Evolutionary conservation across 768 basidiomycete genomes (phyloP).

Genomic region (Panaeolus papilionaceus): DNA sequence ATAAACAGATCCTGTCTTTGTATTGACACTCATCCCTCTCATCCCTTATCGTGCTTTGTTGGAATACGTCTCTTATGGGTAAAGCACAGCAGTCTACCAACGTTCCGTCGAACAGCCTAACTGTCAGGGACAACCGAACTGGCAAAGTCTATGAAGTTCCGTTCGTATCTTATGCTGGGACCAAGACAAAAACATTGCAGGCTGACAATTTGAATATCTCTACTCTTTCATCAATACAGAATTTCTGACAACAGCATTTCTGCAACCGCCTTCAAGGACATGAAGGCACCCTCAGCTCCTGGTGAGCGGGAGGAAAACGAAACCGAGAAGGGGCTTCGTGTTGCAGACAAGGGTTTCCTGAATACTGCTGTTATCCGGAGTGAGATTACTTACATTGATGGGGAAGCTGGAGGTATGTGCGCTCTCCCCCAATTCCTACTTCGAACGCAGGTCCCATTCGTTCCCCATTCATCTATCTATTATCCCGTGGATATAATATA

Average conservation of each 20-base stretch:
- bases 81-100: constrained; percentile 27
- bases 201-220: constrained; percentile 14
- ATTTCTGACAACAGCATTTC: constrained; percentile 82
- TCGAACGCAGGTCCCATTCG: not conserved
- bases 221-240: constrained; percentile 41
- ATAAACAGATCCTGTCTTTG: constrained; percentile 8
- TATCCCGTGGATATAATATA: constrained; percentile 1
- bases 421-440: constrained; percentile 5
- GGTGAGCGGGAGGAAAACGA: constrained; percentile 83
- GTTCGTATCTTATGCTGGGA: constrained; percentile 48
- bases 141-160: constrained; percentile 77
- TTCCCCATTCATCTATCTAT: constrained; percentile 6
- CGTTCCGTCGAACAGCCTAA: constrained; percentile 47
- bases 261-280: constrained; percentile 82
- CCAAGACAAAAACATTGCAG: not conserved
- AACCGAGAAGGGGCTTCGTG: constrained; percentile 80
- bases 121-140: constrained; percentile 85
- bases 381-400: constrained; percentile 90
- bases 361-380: constrained; percentile 85
- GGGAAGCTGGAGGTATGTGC: constrained; percentile 75
- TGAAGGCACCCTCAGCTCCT: constrained; percentile 61
- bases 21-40: constrained; percentile 10
- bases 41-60: not conserved
- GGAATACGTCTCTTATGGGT: constrained; percentile 32
- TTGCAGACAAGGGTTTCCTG: constrained; percentile 81